Base-by-base conservation (phyloP, 345 rosid genomes). In the Noccaea caerulescens region DNA sequence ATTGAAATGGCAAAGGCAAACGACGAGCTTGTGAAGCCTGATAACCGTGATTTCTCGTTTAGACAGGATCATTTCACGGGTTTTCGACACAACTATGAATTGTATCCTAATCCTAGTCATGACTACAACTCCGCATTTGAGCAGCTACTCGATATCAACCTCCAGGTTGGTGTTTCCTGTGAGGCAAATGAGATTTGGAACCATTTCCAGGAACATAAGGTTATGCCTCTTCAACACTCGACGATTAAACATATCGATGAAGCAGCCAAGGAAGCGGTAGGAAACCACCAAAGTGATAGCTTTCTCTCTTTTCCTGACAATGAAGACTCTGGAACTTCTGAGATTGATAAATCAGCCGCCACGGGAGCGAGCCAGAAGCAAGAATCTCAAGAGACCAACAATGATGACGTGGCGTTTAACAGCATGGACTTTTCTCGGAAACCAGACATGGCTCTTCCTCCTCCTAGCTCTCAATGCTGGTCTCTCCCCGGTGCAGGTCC, bases 401-500 rank as follows among this genome's bases (percentile, higher is more conserved):
- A 30, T 71, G 71, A 42, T 53, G 62, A 57, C n/a, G 32, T 66
- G 23, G 88, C 82, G 47, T 75, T 77, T 55, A 76, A 78, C 49
- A 75, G 79, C 59, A 82, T 75, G 43, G 86, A 84, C 64, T 79
- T 36, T 16, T 36, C 70, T 63, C 84, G 72, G 76, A 70, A 50
- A 68, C 76, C 9, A 79, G 73, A 63, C 69, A 76, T 30, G 38
- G 36, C 51, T 71, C 80, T 10, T 27, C 30, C 30, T 27, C 30
- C 30, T 27, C 30, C 30, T 11, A 52, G 18, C 72, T 56, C 84
- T 76, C 92, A 93, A 59, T 79, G 78, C 43, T 84, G 86, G 73
- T 81, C 58, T 0, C 43, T 61, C 3, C 45, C 50, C 7, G 14
- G 13, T 32, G 79, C 65, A 41, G 51, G 58, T 32, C 73, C 89